These are phyloP conservation scores for Oenanthe javanica DNA, from an alignment of 140 eudicot genomes.

Conservation along the genomic window DNA sequence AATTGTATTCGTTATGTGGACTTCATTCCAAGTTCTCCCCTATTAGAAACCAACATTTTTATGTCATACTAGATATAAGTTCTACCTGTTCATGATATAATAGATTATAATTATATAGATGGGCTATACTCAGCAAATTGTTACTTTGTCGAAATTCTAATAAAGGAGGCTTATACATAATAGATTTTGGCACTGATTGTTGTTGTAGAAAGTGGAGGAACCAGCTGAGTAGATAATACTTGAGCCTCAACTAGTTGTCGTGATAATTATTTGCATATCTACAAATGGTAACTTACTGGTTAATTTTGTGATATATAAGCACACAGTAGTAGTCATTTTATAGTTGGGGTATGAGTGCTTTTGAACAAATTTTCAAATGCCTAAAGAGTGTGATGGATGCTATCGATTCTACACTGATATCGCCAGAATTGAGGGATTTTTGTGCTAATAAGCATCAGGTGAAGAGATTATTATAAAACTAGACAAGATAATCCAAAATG, in stretches of 20 bases:
- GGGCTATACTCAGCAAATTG: background rate
- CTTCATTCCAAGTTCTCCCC: background rate
- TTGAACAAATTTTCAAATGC: background rate
- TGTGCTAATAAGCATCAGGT: background rate
- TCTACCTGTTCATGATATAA: background rate
- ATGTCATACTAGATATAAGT: background rate
- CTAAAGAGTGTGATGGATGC: background rate
- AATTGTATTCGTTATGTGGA: background rate
- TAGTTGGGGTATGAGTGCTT: background rate
- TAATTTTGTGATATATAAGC: constrained; percentile 1
- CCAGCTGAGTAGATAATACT: background rate
- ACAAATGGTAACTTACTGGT: background rate
- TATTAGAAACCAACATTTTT: background rate
- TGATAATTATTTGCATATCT: background rate
- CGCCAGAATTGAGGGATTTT: background rate
- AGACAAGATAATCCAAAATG: too few relatives aligned
- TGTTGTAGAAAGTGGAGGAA: background rate
- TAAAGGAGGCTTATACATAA: background rate
- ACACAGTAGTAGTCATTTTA: background rate
- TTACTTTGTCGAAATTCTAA: background rate
- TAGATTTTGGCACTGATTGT: background rate
- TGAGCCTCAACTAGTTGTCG: background rate
- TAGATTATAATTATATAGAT: background rate
- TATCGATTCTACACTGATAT: background rate
- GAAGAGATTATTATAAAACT: background rate